These are phyloP conservation scores for Elsinoe arachidis DNA, from an alignment of 2,329 filamentous ascomycete genomes.

Conservation along the genomic window DNA sequence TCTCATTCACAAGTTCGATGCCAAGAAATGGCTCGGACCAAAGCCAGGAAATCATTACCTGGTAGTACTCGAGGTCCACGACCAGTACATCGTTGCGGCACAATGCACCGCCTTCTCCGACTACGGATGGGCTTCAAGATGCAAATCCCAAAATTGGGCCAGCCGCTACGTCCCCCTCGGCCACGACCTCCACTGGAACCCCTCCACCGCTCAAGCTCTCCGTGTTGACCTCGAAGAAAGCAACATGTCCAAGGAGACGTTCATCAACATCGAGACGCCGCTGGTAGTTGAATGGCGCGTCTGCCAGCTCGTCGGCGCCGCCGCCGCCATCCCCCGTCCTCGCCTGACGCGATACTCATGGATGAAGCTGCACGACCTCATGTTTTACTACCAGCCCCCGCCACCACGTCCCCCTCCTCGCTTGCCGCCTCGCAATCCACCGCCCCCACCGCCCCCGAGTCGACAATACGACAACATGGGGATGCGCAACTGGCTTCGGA, in stretches of 20 bases:
- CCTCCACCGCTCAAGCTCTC: neutral
- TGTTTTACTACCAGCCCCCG: neutral
- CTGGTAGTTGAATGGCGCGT: slow-evolving; percentile 1
- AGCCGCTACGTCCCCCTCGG: neutral
- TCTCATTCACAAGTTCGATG: neutral
- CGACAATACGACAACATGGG: no score
- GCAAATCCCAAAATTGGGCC: neutral
- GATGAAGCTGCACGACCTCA: neutral
- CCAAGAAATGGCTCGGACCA: neutral
- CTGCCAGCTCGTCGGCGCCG: neutral
- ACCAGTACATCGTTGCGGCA: neutral
- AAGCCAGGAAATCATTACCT: neutral
- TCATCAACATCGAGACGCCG: slow-evolving; percentile 1
- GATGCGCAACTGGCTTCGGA: no score
- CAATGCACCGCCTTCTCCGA: slow-evolving; percentile 5
- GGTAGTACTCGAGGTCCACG: slow-evolving; percentile 5
- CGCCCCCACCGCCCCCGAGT: no score
- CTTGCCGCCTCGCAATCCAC: no score
- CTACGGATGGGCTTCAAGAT: neutral
- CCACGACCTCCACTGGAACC: neutral
- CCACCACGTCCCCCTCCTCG: neutral
- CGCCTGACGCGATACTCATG: neutral
- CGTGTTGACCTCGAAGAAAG: neutral
- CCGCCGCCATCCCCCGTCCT: neutral
- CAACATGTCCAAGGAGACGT: neutral